Conservation (phyloP, 306 rosid genomes). For the Mimosa pudica region DNA sequence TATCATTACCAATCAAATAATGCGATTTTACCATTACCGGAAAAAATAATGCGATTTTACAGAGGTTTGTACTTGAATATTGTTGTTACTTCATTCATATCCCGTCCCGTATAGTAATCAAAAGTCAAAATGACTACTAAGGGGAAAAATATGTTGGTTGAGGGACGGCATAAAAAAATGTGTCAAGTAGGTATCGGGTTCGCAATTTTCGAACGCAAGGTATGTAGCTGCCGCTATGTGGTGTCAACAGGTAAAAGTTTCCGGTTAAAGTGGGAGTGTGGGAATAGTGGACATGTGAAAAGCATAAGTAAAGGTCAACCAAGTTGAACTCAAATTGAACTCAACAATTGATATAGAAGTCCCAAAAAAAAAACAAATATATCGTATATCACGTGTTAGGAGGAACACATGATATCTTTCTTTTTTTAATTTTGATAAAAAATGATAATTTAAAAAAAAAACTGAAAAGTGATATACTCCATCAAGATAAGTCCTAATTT, state of each 20-base stretch:
- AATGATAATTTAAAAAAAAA: too few species aligned
- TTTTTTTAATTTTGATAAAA: too few species aligned
- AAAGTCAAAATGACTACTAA: background rate
- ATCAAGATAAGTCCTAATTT: too few species aligned
- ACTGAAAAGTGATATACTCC: too few species aligned
- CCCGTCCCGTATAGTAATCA: too few species aligned
- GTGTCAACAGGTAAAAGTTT: background rate
- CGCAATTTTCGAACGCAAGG: background rate
- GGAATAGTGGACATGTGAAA: background rate
- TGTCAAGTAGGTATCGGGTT: background rate
- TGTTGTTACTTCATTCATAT: background rate
- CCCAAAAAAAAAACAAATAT: too few species aligned
- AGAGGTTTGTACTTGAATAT: background rate
- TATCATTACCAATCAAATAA: background rate
- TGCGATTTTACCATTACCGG: background rate
- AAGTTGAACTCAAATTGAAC: constrained; percentile 25
- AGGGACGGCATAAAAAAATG: background rate
- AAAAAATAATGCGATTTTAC: background rate
- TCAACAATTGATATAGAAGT: background rate
- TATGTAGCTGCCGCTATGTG: background rate
- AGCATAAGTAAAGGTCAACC: background rate
- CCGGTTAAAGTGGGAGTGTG: background rate
- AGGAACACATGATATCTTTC: too few species aligned
- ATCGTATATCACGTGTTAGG: too few species aligned
- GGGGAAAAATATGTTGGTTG: background rate